Base-by-base conservation (phyloP, 139 green algal genomes). In the Tetraselmis chui region DNA sequence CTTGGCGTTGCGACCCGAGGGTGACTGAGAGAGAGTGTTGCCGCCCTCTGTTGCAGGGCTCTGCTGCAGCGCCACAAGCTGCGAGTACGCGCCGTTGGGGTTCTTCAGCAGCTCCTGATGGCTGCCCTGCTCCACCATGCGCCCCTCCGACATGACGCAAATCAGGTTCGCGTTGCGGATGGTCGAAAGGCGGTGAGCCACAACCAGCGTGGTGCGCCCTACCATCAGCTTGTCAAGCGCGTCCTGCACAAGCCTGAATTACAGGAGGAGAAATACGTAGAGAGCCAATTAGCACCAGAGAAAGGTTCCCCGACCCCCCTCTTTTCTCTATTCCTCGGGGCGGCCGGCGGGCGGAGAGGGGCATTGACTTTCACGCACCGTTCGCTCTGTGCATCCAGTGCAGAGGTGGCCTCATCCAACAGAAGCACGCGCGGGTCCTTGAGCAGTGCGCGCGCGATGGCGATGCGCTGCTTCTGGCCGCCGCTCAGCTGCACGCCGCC, bases 131-230 rank as follows among this genome's bases (percentile, higher is more conserved):
- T 92, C 89, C 28, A 90, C 86, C 24, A 92, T 83, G 1, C 29
- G 26, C 22, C 81, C 75, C 24, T 83, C 75, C 28, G 86, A 76
- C 76, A 92, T 80, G 1, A 97, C 93, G 0, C 93, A 91, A 77
- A 98, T 98, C 32, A 78, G 85, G 90, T 98, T 86, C 23, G 93
- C 92, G 67, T 93, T 85, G 26, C 89, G 84, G 75, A 98, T 92
- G 32, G 95, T 98, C 81, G 84, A 91, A 76, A 98, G 86, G 23
- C 95, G 83, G 87, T 98, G 95, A 1, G 95, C 95, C 30, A 98
- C 96, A 67, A 92, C 84, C 26, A 94, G 76, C 0, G 90, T 92
- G 28, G 90, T 93, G 75, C 87, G 45, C 76, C 76, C 79, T 30
- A 75, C 29, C 87, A 91, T 91, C 26, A 91, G 76, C 29, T 18